Conservation (phyloP, 495 filamentous ascomycete genomes). For the Neurospora pannonica region DNA sequence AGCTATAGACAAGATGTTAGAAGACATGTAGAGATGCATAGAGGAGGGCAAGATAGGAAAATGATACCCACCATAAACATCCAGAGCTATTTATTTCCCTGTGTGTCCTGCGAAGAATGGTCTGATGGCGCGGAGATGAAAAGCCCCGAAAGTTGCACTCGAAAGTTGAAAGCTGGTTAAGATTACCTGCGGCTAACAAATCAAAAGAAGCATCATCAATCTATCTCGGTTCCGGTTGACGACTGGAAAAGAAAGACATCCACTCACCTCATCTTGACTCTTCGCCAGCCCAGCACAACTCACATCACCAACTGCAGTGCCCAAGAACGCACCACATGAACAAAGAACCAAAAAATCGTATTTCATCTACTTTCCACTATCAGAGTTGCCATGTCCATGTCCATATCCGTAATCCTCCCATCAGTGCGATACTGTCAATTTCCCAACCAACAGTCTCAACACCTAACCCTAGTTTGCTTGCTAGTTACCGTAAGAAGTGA, state of each 20-base stretch:
- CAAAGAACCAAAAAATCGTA: not conserved
- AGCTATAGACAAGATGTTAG: not conserved
- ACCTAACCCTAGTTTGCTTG: not conserved
- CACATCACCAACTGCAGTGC: not conserved
- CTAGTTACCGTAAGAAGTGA: not conserved
- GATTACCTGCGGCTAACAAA: not conserved
- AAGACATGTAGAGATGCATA: not conserved
- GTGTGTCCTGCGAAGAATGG: not conserved
- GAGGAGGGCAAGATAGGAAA: not conserved
- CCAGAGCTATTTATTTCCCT: not conserved
- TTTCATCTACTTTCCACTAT: not conserved
- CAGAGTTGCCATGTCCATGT: not conserved
- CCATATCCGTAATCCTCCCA: not conserved
- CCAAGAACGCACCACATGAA: not conserved
- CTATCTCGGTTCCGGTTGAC: too few species aligned
- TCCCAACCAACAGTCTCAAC: not conserved
- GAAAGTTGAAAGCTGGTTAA: not conserved
- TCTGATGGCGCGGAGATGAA: not conserved
- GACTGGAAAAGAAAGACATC: too few species aligned
- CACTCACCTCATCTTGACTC: not conserved
- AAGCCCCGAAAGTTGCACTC: not conserved
- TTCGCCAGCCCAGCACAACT: not conserved
- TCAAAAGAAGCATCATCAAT: not conserved
- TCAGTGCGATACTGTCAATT: not conserved
- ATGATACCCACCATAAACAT: not conserved